Evolutionary conservation across 129 eudicot species (phyloP).

Genomic region (Pulicaria dysenterica): DNA sequence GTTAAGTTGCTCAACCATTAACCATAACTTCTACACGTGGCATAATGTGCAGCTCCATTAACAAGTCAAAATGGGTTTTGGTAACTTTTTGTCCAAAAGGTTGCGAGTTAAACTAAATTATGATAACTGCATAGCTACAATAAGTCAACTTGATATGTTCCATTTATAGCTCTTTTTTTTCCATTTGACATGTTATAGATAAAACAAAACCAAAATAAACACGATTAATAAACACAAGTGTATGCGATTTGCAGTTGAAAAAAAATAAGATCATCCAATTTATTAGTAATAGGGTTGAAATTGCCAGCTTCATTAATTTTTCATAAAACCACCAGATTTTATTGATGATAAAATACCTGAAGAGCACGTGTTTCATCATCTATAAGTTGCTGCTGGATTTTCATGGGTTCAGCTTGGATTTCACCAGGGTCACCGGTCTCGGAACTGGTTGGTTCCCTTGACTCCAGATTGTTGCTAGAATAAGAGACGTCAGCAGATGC

Average conservation of each 20-base stretch:
- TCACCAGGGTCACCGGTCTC: constrained; percentile 57
- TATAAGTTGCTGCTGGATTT: constrained; percentile 78
- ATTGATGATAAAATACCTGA: constrained; percentile 52
- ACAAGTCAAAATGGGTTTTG: not conserved
- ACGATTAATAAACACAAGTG: too few species aligned
- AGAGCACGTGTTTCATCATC: constrained; percentile 87
- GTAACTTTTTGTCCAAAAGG: not conserved
- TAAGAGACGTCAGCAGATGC: constrained; percentile 27
- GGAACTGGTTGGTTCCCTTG: constrained; percentile 38
- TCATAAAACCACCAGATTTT: not conserved
- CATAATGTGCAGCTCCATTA: not conserved
- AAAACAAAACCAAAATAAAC: not conserved
- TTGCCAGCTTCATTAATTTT: not conserved
- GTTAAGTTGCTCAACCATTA: constrained; percentile 4
- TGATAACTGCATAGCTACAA: too few species aligned
- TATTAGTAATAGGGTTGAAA: not conserved
- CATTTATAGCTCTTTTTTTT: not conserved
- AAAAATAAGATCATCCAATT: not conserved
- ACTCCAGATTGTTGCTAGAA: constrained; percentile 23
- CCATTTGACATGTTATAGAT: not conserved
- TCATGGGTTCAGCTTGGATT: constrained; percentile 61
- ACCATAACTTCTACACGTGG: constrained; percentile 3
- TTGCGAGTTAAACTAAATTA: too few species aligned
- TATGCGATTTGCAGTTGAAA: too few species aligned
- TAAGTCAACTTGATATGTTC: not conserved